A percentile compares a stretch with the other conserved stretches of the same genome.
These are phyloP conservation scores for Rutstroemia sp. DNA, from an alignment of 2,329 filamentous ascomycete species.

Conservation along the genomic window DNA sequence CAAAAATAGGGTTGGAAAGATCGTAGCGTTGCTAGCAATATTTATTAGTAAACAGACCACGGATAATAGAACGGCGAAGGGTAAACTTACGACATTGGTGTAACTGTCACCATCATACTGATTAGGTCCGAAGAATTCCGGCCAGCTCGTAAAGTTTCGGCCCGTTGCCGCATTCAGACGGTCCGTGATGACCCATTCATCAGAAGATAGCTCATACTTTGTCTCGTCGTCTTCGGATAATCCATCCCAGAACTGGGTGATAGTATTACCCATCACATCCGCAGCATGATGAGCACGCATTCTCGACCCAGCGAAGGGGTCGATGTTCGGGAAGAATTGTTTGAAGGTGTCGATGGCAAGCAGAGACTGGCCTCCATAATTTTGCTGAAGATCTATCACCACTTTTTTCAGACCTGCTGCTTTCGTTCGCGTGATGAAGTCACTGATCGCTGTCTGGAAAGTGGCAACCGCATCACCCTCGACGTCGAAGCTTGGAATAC, in stretches of 20 bases:
- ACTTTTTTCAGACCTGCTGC: conserved; percentile 45
- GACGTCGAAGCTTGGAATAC: conserved; percentile 33
- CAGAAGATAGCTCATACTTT: conserved; percentile 13
- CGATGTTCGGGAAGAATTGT: conserved; percentile 29
- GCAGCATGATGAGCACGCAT: conserved; percentile 18
- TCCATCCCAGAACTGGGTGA: conserved; percentile 20
- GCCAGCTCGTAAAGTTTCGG: conserved; percentile 19
- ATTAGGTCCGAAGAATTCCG: conserved; percentile 17
- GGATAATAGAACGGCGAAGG: background rate
- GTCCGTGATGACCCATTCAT: conserved; percentile 20
- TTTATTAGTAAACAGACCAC: background rate
- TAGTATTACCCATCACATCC: conserved; percentile 16
- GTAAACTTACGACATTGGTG: conserved; percentile 16
- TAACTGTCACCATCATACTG: conserved; percentile 16
- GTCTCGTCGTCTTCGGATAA: conserved; percentile 9
- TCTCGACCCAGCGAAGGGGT: conserved; percentile 20
- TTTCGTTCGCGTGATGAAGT: conserved; percentile 38
- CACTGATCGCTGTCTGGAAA: conserved; percentile 27
- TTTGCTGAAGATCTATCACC: conserved; percentile 55
- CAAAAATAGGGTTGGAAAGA: conserved; percentile 18
- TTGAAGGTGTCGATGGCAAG: conserved; percentile 48
- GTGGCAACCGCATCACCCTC: conserved; percentile 22
- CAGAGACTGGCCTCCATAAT: conserved; percentile 53
- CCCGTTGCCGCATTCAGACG: conserved; percentile 17
- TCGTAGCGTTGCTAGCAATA: conserved; percentile 20